Base-by-base conservation (phyloP, 2,329 filamentous ascomycete species). In the Teratosphaeriaceae sp. region DNA sequence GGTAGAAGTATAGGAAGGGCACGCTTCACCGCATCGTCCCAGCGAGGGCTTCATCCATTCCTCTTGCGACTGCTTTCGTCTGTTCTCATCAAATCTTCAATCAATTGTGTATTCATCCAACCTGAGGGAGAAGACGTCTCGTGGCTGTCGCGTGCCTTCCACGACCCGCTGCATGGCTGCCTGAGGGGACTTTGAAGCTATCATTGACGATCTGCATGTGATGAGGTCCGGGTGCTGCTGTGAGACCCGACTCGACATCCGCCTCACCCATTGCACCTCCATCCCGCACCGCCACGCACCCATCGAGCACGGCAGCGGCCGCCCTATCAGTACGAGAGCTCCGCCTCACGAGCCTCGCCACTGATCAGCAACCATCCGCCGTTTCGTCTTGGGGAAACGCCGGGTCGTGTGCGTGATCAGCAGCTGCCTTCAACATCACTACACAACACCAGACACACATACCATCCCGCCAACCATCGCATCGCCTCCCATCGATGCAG, bases 371-470 rank as follows among this genome's bases (percentile, higher is more conserved):
- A 34, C 5, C 15, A n/a, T n/a, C n/a, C n/a, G 31, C 4, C 31
- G 31, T 34, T 34, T 34, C 8, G 5, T 13, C 12, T 12, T n/a
- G 15, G 15, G 27, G 31, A 34, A 22, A 38, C 35, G 16, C 15
- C 8, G 15, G 11, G 37, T 39, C 37, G 37, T 39, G 37, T 39
- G 37, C 35, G 13, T 38, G 35, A 5, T 38, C 19, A 38, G 19
- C 35, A 7, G 24, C 4, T 18, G 20, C 31, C 7, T 9, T 13
- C 31, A 9, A 18, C 35, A 35, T 4, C 16, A 19, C 19, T 18
- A 7, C n/a, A 5, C 31, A 35, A 5, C 15, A 35, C 31, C 12
- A 16, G 16, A 18, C 31, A 6, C 15, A 9, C 7, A 16, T 18
- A 13, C 11, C 31, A 21, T 19, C 27, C 15, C 12, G n/a, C 27